Conservation (phyloP, 345 rosid species). For the Excoecaria agallocha region DNA sequence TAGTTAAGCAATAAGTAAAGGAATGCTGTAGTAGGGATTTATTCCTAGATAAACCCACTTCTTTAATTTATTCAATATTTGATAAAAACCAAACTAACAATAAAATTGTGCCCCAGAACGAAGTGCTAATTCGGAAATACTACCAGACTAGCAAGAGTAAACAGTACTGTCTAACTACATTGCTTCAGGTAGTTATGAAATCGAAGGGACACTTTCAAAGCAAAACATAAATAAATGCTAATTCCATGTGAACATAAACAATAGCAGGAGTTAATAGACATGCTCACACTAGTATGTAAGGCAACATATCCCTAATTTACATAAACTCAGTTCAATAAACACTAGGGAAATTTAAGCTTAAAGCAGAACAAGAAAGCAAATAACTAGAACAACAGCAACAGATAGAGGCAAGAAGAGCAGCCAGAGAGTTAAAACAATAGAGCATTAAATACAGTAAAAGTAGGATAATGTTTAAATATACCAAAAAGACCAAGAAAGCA, state of each 20-base stretch:
- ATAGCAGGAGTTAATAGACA: neutral
- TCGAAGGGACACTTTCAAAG: too few relatives aligned
- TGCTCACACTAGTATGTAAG: neutral
- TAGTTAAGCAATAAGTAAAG: neutral
- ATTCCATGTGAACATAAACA: neutral
- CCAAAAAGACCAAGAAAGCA: slow-evolving; percentile 45
- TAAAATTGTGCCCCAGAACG: neutral
- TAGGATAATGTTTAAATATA: slow-evolving; percentile 22
- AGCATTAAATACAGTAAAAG: neutral
- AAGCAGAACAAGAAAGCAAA: neutral
- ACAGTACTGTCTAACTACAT: neutral
- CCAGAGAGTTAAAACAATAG: neutral
- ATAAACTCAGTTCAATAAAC: neutral
- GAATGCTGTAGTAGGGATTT: neutral
- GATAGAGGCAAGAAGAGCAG: neutral
- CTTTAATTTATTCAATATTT: neutral
- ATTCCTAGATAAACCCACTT: slow-evolving; percentile 10
- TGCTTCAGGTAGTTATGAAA: neutral
- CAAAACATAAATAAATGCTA: neutral
- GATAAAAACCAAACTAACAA: neutral
- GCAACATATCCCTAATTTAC: slow-evolving; percentile 9
- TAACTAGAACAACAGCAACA: neutral
- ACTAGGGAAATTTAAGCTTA: neutral
- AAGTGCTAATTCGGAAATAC: neutral
- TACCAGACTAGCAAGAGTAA: neutral